Percentiles rank a stretch among this genome's conserved stretches.
These are phyloP conservation scores for Alternaria ethzedia DNA, from an alignment of 2,329 filamentous ascomycete genomes.

Conservation along the genomic window DNA sequence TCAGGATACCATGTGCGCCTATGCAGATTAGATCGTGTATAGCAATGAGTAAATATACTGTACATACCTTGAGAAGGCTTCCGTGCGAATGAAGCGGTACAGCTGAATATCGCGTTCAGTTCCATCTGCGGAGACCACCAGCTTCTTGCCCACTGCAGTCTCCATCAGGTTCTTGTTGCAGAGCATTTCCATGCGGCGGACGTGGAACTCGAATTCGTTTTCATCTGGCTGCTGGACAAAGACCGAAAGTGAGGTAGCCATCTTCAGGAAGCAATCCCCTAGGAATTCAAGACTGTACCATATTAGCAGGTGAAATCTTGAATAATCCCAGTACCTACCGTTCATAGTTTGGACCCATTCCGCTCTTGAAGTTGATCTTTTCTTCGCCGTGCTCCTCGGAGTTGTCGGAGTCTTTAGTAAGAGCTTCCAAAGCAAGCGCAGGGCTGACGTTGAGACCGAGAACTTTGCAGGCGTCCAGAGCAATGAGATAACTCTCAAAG, in stretches of 20 bases:
- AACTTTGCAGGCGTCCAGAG: slow-evolving; percentile 72
- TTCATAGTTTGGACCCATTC: slow-evolving; percentile 96
- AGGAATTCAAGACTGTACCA: slow-evolving; percentile 75
- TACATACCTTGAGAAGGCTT: slow-evolving; percentile 73
- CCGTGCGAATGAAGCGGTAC: slow-evolving; percentile 81
- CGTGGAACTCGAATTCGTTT: slow-evolving; percentile 86
- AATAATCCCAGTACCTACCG: slow-evolving; percentile 49
- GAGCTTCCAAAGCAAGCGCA: slow-evolving; percentile 79
- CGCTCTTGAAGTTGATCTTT: slow-evolving; percentile 75
- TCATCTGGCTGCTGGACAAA: slow-evolving; percentile 78
- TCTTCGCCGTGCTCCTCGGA: slow-evolving; percentile 73
- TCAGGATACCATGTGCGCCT: slow-evolving; percentile 88
- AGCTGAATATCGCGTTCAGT: slow-evolving; percentile 56
- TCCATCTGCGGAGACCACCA: slow-evolving; percentile 45
- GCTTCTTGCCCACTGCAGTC: slow-evolving; percentile 62
- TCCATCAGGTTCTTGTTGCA: slow-evolving; percentile 92
- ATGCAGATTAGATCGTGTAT: slow-evolving; percentile 18
- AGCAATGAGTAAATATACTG: background rate
- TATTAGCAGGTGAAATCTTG: background rate
- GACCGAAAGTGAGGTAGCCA: slow-evolving; percentile 88
- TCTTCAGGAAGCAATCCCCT: slow-evolving; percentile 93
- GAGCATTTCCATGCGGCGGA: slow-evolving; percentile 86
- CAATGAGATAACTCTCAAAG: slow-evolving; percentile 81
- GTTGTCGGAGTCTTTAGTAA: slow-evolving; percentile 92
- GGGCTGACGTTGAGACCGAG: slow-evolving; percentile 70